These are phyloP conservation scores for Candida sanyiensis DNA, from an alignment of 805 yeast genomes.

Conservation along the genomic window DNA sequence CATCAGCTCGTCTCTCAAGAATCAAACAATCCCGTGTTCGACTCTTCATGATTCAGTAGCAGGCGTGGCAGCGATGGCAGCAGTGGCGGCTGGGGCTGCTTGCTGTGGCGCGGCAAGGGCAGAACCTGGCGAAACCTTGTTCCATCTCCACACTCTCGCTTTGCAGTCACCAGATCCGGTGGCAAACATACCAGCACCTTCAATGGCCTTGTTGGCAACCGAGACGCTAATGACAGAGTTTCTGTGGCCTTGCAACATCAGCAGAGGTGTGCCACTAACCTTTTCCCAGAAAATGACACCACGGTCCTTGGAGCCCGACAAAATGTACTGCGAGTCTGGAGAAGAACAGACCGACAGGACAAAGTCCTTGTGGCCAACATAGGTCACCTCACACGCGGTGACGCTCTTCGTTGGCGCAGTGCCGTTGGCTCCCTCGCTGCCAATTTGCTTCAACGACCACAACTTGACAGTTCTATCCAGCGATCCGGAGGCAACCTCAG, in stretches of 20 bases:
- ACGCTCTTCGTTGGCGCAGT: conserved; percentile 35
- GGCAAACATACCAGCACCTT: conserved; percentile 82
- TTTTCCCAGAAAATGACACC: conserved; percentile 98
- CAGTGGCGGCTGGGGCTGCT: too few species aligned
- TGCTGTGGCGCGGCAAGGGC: too few species aligned
- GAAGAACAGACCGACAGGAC: conserved; percentile 92
- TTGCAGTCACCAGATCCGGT: conserved; percentile 97
- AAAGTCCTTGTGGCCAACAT: conserved; percentile 93
- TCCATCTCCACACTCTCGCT: conserved; percentile 95
- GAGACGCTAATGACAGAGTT: conserved; percentile 94
- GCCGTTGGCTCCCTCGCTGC: conserved; percentile 35
- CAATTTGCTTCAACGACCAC: conserved; percentile 76
- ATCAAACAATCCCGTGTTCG: too few species aligned
- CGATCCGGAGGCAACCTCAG: conserved; percentile 90
- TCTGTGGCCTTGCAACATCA: conserved; percentile 95
- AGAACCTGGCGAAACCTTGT: conserved; percentile 31
- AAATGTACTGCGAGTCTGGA: conserved; percentile 84
- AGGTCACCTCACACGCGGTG: conserved; percentile 80
- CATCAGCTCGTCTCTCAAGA: too few species aligned
- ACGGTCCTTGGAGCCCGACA: conserved; percentile 94
- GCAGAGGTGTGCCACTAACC: conserved; percentile 79
- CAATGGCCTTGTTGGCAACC: conserved; percentile 71
- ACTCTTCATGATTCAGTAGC: too few species aligned
- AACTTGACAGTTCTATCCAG: conserved; percentile 92
- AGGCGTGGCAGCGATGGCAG: too few species aligned